Percentiles rank a stretch among this genome's conserved stretches.
Conservation (phyloP, 805 yeast species). For the Hemisphaericaspora nanyangensis region DNA sequence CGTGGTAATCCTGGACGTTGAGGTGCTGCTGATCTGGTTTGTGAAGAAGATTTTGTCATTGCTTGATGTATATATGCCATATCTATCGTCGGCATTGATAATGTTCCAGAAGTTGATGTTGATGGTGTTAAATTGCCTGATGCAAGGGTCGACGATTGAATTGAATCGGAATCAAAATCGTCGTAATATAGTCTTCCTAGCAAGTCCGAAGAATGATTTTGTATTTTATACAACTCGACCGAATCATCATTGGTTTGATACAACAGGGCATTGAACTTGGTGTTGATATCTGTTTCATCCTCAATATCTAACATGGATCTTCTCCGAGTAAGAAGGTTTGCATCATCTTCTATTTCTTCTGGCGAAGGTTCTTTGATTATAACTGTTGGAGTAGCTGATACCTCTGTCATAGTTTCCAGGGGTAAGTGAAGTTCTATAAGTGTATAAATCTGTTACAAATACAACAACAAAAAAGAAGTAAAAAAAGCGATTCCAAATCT, state of each 20-base stretch:
- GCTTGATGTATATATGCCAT: too few species aligned
- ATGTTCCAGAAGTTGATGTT: conserved; percentile 10
- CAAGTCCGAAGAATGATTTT: conserved; percentile 36
- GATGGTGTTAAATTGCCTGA: conserved; percentile 16
- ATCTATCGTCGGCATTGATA: neutral
- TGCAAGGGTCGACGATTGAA: conserved; percentile 16
- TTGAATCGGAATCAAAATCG: conserved; percentile 35
- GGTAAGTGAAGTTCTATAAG: too few species aligned
- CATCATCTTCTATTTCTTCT: conserved; percentile 6
- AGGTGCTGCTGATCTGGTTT: conserved; percentile 3
- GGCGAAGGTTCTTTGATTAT: too few species aligned
- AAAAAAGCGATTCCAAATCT: too few species aligned
- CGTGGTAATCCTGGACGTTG: conserved; percentile 11
- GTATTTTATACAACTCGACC: conserved; percentile 33
- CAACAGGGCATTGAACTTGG: conserved; percentile 34
- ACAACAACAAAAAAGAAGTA: too few species aligned
- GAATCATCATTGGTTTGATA: conserved; percentile 37
- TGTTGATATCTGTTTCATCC: conserved; percentile 32
- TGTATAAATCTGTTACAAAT: too few species aligned
- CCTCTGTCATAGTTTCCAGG: too few species aligned
- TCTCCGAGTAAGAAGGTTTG: conserved; percentile 12
- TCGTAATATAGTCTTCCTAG: conserved; percentile 41
- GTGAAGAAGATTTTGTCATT: conserved; percentile 1
- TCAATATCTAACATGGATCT: conserved; percentile 9
- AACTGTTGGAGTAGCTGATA: too few species aligned